phyloP scores from a whole-genome alignment of 257 asterid species.

The Solanum gandarillasii region DNA sequence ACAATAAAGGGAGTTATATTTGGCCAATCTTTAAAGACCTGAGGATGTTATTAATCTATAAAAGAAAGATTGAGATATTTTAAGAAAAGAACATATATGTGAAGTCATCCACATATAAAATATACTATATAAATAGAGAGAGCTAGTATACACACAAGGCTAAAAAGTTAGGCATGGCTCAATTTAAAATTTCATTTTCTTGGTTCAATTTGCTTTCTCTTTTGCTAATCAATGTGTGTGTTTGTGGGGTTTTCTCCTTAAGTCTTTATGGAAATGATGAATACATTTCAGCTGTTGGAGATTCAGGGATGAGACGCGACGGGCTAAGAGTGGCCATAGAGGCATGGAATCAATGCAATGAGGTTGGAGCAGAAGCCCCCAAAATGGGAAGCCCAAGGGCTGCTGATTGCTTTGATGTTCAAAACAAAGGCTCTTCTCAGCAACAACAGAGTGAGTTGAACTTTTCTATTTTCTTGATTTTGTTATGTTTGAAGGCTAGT shows the following conservation, averaged over 20 bases:
- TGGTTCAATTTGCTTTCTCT: neutral
- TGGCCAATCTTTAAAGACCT: neutral
- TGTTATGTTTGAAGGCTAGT: neutral
- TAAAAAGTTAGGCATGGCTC: constrained; percentile 5
- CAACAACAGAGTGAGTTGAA: constrained; percentile 18
- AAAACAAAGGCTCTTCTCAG: constrained; percentile 30
- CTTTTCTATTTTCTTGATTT: neutral
- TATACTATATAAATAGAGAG: neutral
- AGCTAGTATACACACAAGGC: neutral
- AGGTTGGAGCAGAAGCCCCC: constrained; percentile 79
- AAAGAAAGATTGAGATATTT: neutral
- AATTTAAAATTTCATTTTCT: neutral
- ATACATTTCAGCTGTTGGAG: constrained; percentile 60
- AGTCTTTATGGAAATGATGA: constrained; percentile 4
- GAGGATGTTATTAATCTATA: neutral
- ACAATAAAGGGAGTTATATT: neutral
- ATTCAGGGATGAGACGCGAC: constrained; percentile 71
- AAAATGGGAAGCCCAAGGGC: constrained; percentile 83
- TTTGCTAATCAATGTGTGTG: constrained; percentile 12
- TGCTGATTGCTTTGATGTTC: constrained; percentile 75
- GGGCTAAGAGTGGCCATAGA: constrained; percentile 70
- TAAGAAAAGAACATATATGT: neutral
- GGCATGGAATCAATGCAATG: constrained; percentile 92
- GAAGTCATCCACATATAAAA: neutral
- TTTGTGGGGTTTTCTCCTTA: neutral